phyloP scores from a whole-genome alignment of 345 rosid genomes.

The Angophora floribunda region DNA sequence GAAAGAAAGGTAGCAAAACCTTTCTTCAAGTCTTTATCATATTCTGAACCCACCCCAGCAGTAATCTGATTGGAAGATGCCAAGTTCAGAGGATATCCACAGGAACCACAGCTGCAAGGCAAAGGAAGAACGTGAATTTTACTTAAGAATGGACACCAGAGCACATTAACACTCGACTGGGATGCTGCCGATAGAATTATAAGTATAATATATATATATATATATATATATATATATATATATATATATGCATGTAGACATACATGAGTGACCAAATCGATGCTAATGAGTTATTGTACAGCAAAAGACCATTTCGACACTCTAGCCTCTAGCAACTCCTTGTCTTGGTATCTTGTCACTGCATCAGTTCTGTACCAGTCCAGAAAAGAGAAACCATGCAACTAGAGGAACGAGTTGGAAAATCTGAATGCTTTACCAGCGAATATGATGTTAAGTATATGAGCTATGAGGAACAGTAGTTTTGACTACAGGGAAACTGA shows the following conservation, averaged over 20 bases:
- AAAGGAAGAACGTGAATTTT: neutral
- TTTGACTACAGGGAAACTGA: neutral
- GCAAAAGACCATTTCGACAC: neutral
- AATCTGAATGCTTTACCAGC: neutral
- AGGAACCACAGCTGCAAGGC: neutral
- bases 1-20: neutral
- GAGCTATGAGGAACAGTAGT: neutral
- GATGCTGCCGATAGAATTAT: neutral
- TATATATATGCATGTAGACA: neutral
- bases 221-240: no score
- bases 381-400: neutral
- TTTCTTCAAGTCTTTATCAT: neutral
- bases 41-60: neutral
- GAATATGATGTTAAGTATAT: neutral
- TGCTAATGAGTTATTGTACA: neutral
- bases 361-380: neutral
- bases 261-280: neutral
- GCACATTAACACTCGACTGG: neutral
- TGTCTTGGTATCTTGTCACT: neutral
- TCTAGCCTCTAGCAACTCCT: neutral
- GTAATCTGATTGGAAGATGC: neutral
- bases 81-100: constrained; percentile 6
- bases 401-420: neutral
- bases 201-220: neutral
- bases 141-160: neutral